A percentile compares a stretch with the other conserved stretches of the same genome.
Evolutionary conservation across 2,329 filamentous ascomycete species (phyloP).

Genomic region (Apiospora aurea): DNA sequence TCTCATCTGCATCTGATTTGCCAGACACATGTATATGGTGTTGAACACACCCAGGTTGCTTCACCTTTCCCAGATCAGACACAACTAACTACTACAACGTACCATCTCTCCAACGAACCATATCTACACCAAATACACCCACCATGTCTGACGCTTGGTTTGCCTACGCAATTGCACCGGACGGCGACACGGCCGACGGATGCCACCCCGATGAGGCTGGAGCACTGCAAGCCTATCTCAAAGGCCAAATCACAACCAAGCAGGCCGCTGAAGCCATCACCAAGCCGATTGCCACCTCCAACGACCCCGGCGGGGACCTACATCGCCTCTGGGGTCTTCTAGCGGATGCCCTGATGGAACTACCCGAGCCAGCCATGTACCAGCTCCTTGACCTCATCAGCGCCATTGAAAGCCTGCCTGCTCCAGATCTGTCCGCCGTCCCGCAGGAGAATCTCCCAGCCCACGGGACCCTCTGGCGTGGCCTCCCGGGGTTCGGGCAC

Average conservation of each 20-base stretch:
- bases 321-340: constrained; percentile 25
- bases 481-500: constrained; percentile 27
- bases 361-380: background rate
- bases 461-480: constrained; percentile 26
- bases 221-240: constrained; percentile 26
- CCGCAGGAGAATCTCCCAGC: constrained; percentile 18
- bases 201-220: constrained; percentile 21
- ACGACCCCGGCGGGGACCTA: constrained; percentile 3
- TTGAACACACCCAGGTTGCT: no score
- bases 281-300: background rate
- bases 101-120: background rate
- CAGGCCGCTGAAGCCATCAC: constrained; percentile 25
- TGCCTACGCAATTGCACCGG: background rate
- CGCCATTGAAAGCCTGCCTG: constrained; percentile 21
- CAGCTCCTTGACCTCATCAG: constrained; percentile 22
- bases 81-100: no score
- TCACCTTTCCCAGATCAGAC: no score
- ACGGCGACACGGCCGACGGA: constrained; percentile 25
- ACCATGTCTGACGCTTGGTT: constrained; percentile 18
- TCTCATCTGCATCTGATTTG: no score
- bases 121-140: background rate
- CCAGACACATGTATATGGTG: no score
- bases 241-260: background rate
- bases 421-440: constrained; percentile 23
- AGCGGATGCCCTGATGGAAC: constrained; percentile 25